These are phyloP conservation scores for Penicillium freii DNA, from an alignment of 2,329 filamentous ascomycete genomes.

Conservation along the genomic window DNA sequence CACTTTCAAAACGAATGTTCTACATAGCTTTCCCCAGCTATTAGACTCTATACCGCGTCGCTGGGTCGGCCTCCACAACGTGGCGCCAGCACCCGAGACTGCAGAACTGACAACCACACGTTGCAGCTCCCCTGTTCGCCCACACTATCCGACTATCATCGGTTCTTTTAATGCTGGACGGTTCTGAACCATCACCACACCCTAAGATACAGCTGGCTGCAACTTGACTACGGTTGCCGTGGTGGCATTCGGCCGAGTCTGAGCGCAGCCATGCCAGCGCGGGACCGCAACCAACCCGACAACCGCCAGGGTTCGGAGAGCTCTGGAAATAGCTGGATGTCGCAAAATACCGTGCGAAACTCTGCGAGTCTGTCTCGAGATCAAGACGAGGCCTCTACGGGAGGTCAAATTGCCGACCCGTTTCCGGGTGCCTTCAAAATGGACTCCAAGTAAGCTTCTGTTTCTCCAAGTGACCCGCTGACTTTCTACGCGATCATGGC, in stretches of 20 bases:
- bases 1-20: not conserved
- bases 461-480: not conserved
- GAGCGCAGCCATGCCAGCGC: conserved; percentile 34
- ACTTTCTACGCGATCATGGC: not conserved
- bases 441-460: conserved; percentile 34
- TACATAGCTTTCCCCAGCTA: not conserved
- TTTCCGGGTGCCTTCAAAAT: conserved; percentile 27
- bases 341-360: conserved; percentile 42
- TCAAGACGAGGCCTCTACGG: conserved; percentile 22
- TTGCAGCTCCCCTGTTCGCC: conserved; percentile 8
- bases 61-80: conserved; percentile 13
- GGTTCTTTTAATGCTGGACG: conserved; percentile 26
- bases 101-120: conserved; percentile 5
- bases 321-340: conserved; percentile 40
- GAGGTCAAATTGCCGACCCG: conserved; percentile 29
- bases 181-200: conserved; percentile 6
- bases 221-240: conserved; percentile 23
- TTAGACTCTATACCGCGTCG: not conserved
- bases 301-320: conserved; percentile 43
- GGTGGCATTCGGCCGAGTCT: conserved; percentile 19
- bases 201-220: conserved; percentile 20
- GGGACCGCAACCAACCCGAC: conserved; percentile 33
- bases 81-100: conserved; percentile 13
- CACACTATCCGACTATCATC: conserved; percentile 5
- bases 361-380: conserved; percentile 22